Evolutionary conservation across 768 basidiomycete genomes (phyloP).

Genomic region (Xerocomus spinulosus): DNA sequence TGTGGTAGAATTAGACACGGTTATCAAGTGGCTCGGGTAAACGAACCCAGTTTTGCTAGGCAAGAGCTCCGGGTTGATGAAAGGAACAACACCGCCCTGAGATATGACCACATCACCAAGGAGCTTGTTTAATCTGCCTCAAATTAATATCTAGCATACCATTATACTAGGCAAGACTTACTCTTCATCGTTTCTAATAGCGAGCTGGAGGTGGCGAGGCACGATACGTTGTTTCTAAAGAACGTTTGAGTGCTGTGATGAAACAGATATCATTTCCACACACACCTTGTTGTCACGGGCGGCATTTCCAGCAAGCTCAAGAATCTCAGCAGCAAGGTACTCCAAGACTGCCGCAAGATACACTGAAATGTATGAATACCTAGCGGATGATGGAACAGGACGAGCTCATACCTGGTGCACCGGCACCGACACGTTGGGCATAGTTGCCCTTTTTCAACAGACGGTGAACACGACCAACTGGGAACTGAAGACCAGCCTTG

Average conservation of each 20-base stretch:
- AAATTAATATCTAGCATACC: not conserved
- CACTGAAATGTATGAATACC: constrained; percentile 38
- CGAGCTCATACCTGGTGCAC: constrained; percentile 63
- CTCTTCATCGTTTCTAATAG: constrained; percentile 91
- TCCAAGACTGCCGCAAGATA: constrained; percentile 90
- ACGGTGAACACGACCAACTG: constrained; percentile 90
- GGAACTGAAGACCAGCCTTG: constrained; percentile 78
- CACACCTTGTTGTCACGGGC: constrained; percentile 38
- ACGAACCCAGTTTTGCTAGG: constrained; percentile 30
- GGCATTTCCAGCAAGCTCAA: constrained; percentile 87
- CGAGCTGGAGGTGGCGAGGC: constrained; percentile 87
- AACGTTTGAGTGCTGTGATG: not conserved
- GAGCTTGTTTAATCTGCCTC: constrained; percentile 63
- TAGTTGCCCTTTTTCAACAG: constrained; percentile 86
- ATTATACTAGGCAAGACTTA: constrained; percentile 26
- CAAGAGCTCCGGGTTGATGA: constrained; percentile 46
- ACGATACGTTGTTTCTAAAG: constrained; percentile 85
- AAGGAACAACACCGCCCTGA: constrained; percentile 83
- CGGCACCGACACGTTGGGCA: constrained; percentile 82
- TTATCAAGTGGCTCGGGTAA: not conserved
- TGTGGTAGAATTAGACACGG: constrained; percentile 10
- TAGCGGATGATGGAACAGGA: constrained; percentile 9
- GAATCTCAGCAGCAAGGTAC: constrained; percentile 90
- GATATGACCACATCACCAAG: constrained; percentile 86
- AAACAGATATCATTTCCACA: not conserved